Evolutionary conservation across 148 eudicot species (phyloP), one percentile per base, ranked within the genome.

Genomic region (Rhododendron ovatum): DNA sequence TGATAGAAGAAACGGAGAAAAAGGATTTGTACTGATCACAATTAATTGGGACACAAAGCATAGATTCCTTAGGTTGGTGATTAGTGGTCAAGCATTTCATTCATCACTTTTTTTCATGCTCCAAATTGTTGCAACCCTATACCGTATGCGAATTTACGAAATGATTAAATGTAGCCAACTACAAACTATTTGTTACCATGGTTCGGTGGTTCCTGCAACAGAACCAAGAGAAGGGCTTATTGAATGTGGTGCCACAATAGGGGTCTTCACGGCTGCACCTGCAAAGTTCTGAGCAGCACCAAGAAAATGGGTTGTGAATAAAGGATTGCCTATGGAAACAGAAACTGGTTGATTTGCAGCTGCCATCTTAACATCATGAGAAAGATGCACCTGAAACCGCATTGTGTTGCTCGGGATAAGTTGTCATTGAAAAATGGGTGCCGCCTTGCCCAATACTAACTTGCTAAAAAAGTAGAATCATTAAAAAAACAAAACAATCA

Each of bases 121-220:
- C 45, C 17, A 17, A 57, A 81, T 24, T 37, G 30, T 35, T 77
- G 14, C n/a, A 33, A 17, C 18, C 22, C 41, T 80, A 35, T 45
- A 63, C 48, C 1, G 15, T 10, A 48, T 33, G 22, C 80, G 84
- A 53, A 80, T 14, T 20, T 22, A 45, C 1, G 8, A 51, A 82
- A 45, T 8, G 6, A 24, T 39, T n/a, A 59, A 78, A 73, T 18
- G 15, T 2, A 63, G 18, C 14, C 13, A 33, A 63, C 33, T 43
- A 22, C 28, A 79, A 82, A 74, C 7, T 50, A 75, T 48, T 57
- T 35, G 83, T 82, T 86, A 92, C 95, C 92, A 78, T 87, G 90
- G 89, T 85, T 91, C 92, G 83, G 91, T 88, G 74, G 87, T 69
- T 63, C 91, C 88, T 50, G 87, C 84, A 82, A 86, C 81, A 57